Base-by-base conservation (phyloP, 495 filamentous ascomycete genomes). In the Staphylotrichum tortipilum region DNA sequence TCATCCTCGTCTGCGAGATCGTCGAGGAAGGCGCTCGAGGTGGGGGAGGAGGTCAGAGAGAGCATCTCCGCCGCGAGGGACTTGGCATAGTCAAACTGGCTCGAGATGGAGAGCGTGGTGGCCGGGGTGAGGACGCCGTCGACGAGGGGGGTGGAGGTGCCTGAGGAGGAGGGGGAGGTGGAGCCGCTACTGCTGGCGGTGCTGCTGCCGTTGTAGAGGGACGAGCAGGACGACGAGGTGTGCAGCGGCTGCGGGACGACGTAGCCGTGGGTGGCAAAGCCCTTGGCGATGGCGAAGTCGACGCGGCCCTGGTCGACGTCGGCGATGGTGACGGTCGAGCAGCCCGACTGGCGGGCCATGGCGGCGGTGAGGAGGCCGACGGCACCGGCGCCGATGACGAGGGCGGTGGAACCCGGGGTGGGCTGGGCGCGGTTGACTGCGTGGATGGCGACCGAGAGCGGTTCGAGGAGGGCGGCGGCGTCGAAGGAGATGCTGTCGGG, bases 331-430 rank as follows among this genome's bases (percentile, higher is more conserved):
- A 95, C 77, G 8, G 71, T 70, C 6, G 73, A 78, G 26, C 82
- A 79, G 21, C 86, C 81, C 43, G 83, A 82, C 44, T 85, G 76
- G 55, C 80, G 76, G 2, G 80, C 77, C 61, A 85, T 82, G 22
- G 76, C 77, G 3, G 89, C 85, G 17, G 86, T 81, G 4, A 96
- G 75, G 4, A 94, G 73, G 1, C 89, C 90, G 40, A 95, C 83
- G 7, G 89, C 82, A 23, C 90, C 90, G 18, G 90, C 89, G 19
- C 90, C 89, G 36, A 95, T 81, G 19, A 96, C 81, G 30, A 96
- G 69, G 4, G 87, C 83, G 0, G 80, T 78, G 8, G 78, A 78
- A 10, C 75, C 75, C 2, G 69, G 75, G 10, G 58, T 46, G 3
- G 73, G 73, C 19, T 44, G 58, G 18, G 75, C 73, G 23, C 89